A percentile compares a stretch with the other conserved stretches of the same genome.
Conservation (phyloP, 78 protist species). For the Capsaspora owczarzaki region DNA sequence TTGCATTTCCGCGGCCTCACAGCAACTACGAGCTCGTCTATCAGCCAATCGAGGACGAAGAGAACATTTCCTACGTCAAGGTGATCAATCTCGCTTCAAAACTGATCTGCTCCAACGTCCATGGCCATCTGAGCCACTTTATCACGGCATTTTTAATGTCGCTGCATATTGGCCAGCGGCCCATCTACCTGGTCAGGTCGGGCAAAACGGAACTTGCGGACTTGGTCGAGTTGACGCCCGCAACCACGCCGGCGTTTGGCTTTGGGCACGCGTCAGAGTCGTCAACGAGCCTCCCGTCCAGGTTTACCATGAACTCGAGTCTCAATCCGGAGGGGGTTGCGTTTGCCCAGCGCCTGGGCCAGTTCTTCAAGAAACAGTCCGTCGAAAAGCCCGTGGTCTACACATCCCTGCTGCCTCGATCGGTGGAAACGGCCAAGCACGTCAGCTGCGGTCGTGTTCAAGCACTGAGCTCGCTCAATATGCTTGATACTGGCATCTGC, state of each 20-base stretch:
- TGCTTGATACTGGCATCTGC: background rate
- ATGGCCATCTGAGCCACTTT: background rate
- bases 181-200: constrained; percentile 9
- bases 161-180: background rate
- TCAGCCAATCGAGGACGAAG: background rate
- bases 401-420: too few relatives aligned
- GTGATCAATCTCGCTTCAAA: constrained; percentile 8
- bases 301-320: too few relatives aligned
- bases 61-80: constrained; percentile 9
- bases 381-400: background rate
- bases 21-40: constrained; percentile 16
- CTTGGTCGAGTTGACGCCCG: too few relatives aligned
- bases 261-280: too few relatives aligned
- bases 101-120: constrained; percentile 13
- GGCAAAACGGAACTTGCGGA: too few relatives aligned
- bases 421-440: background rate
- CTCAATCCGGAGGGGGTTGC: background rate
- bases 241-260: too few relatives aligned
- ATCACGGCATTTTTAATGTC: background rate
- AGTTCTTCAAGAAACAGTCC: background rate
- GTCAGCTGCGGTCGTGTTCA: background rate
- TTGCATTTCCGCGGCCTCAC: too few relatives aligned
- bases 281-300: background rate
- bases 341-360: background rate
- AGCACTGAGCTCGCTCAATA: background rate